Conservation (phyloP, 2,329 filamentous ascomycete species). For the Tolypocladium album region DNA sequence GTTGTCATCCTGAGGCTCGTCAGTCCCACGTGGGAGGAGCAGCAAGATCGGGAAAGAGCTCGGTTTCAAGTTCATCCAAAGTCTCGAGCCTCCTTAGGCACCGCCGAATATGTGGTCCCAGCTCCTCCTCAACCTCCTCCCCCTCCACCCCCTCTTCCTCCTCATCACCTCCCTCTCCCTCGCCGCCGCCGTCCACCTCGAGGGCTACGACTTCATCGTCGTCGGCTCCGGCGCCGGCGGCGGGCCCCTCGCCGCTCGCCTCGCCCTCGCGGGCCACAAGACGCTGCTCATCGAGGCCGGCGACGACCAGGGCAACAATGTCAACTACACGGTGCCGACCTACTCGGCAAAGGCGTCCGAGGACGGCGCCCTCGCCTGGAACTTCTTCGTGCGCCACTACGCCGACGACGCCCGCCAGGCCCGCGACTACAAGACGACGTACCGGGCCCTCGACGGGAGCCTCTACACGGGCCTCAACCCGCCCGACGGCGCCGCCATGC, state of each 20-base stretch:
- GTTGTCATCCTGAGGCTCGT: background rate
- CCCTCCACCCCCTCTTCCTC: background rate
- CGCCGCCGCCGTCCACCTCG: slow-evolving; percentile 1
- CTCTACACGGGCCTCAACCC: slow-evolving; percentile 33
- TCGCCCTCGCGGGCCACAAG: slow-evolving; percentile 48
- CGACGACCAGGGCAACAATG: slow-evolving; percentile 39
- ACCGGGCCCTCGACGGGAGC: slow-evolving; percentile 36
- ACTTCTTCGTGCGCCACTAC: slow-evolving; percentile 55
- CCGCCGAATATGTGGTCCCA: background rate
- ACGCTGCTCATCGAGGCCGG: slow-evolving; percentile 53
- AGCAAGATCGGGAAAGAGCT: background rate
- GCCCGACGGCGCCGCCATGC: slow-evolving; percentile 25
- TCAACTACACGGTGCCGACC: slow-evolving; percentile 43
- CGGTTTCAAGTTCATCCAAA: background rate
- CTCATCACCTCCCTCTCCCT: slow-evolving; percentile 15
- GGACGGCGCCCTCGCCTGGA: slow-evolving; percentile 46
- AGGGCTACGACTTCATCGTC: slow-evolving; percentile 43
- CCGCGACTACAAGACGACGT: slow-evolving; percentile 48
- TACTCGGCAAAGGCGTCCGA: slow-evolving; percentile 32
- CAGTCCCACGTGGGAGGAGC: background rate
- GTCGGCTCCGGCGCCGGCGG: slow-evolving; percentile 53
- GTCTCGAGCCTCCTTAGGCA: no score
- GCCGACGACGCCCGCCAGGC: slow-evolving; percentile 39
- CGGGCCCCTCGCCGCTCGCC: slow-evolving; percentile 44
- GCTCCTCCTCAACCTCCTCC: slow-evolving; percentile 1